Conservation (phyloP, 495 filamentous ascomycete genomes). For the Platismatia glauca region DNA sequence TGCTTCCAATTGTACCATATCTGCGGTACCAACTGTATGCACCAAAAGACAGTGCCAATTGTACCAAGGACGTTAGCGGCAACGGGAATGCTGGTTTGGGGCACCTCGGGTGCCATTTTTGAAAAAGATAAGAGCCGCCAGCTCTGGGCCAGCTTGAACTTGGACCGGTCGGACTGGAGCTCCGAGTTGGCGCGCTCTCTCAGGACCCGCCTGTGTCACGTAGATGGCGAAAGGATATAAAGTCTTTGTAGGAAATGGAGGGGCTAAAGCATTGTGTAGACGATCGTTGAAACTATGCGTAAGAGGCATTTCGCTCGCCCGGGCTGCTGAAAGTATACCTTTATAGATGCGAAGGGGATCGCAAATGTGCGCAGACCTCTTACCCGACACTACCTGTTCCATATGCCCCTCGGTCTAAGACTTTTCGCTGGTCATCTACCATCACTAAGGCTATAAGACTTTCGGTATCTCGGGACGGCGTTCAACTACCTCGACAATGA, state of each 20-base stretch:
- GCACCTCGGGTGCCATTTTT: constrained; percentile 21
- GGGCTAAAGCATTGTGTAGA: neutral
- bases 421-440: neutral
- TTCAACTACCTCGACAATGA: neutral
- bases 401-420: neutral
- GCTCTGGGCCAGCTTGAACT: too few species aligned
- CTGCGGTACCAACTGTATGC: constrained; percentile 45
- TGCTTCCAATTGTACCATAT: constrained; percentile 65
- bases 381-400: neutral
- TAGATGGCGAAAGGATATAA: neutral
- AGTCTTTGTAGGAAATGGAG: neutral
- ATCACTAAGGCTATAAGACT: neutral
- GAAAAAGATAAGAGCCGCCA: too few species aligned
- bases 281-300: neutral
- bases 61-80: constrained; percentile 47
- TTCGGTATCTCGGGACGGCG: neutral
- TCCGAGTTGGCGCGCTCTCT: too few species aligned
- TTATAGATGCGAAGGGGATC: neutral
- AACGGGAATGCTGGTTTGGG: constrained; percentile 32
- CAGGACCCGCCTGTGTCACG: neutral
- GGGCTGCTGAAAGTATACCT: neutral
- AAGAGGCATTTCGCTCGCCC: neutral
- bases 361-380: neutral
- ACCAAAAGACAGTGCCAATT: constrained; percentile 48
- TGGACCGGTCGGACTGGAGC: too few species aligned